phyloP scores from a whole-genome alignment of 768 basidiomycete species.

The Auriscalpium vulgare region DNA sequence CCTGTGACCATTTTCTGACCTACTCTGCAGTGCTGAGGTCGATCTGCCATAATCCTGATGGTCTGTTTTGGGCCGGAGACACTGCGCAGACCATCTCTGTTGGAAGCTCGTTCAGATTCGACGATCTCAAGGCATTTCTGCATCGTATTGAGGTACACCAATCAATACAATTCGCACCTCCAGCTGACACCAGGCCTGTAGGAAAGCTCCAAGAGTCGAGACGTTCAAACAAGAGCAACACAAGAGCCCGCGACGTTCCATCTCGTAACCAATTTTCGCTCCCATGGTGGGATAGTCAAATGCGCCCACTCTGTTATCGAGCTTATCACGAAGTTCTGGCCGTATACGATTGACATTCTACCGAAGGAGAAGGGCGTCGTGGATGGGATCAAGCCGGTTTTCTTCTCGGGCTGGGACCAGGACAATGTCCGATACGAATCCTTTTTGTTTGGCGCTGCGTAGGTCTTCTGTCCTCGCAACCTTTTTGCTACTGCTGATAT shows the following conservation, averaged over 20 bases:
- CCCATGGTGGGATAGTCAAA: conserved; percentile 67
- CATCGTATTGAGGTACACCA: conserved; percentile 46
- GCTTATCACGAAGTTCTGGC: conserved; percentile 54
- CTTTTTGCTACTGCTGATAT: background rate
- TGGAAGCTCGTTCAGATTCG: conserved; percentile 62
- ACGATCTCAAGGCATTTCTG: conserved; percentile 60
- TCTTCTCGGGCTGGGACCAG: conserved; percentile 33
- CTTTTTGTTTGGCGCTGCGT: conserved; percentile 25
- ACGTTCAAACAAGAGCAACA: conserved; percentile 22
- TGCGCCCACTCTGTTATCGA: conserved; percentile 60
- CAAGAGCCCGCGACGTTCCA: conserved; percentile 32
- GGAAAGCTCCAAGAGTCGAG: conserved; percentile 6
- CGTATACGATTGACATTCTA: conserved; percentile 53
- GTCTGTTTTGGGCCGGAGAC: conserved; percentile 76
- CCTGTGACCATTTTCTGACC: background rate
- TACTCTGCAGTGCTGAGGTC: conserved; percentile 43
- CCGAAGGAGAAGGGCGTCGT: conserved; percentile 47
- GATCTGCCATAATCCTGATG: conserved; percentile 53
- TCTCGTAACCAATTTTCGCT: conserved; percentile 59
- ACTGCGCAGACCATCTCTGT: conserved; percentile 70
- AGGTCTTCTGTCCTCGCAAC: conserved; percentile 16
- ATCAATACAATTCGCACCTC: background rate
- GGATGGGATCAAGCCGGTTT: conserved; percentile 47
- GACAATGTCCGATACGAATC: conserved; percentile 25
- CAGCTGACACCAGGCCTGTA: background rate